Conservation (phyloP, 2,329 filamentous ascomycete genomes). For the Cladobotryum protrusum region DNA sequence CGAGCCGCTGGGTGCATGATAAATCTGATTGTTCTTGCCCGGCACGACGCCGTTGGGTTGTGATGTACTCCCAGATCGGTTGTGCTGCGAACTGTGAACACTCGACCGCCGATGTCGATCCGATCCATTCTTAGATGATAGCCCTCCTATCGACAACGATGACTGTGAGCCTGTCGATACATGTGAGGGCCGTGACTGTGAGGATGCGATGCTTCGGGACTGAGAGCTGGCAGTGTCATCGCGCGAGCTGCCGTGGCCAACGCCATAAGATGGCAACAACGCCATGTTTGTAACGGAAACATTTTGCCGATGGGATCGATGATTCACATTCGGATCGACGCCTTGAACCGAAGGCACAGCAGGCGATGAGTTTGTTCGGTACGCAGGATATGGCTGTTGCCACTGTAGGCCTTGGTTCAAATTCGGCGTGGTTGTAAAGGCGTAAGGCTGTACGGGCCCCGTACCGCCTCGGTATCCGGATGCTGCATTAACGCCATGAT, state of each 20-base stretch:
- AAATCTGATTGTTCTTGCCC: slow-evolving; percentile 24
- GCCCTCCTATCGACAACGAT: slow-evolving; percentile 32
- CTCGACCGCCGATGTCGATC: slow-evolving; percentile 74
- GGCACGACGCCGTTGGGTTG: slow-evolving; percentile 21
- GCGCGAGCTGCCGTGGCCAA: slow-evolving; percentile 37
- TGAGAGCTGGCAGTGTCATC: slow-evolving; percentile 46
- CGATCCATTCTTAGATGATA: slow-evolving; percentile 45
- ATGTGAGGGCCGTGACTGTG: slow-evolving; percentile 37
- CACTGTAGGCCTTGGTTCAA: slow-evolving; percentile 50
- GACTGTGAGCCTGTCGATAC: slow-evolving; percentile 39
- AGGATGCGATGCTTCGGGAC: slow-evolving; percentile 34
- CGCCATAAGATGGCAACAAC: slow-evolving; percentile 30
- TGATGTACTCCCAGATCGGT: slow-evolving; percentile 31
- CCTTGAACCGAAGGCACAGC: slow-evolving; percentile 30
- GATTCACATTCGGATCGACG: slow-evolving; percentile 18
- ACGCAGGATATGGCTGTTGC: slow-evolving; percentile 40
- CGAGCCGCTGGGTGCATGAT: slow-evolving; percentile 22
- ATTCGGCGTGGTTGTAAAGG: slow-evolving; percentile 65
- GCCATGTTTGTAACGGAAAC: slow-evolving; percentile 35
- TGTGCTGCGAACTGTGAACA: slow-evolving; percentile 35
- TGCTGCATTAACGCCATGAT: slow-evolving; percentile 29
- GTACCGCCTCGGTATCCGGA: slow-evolving; percentile 49
- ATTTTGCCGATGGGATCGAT: slow-evolving; percentile 26
- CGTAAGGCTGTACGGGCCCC: slow-evolving; percentile 66
- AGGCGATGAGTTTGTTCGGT: slow-evolving; percentile 44